Base-by-base conservation (phyloP, 2,329 filamentous ascomycete genomes). In the Apiospora hydei region DNA sequence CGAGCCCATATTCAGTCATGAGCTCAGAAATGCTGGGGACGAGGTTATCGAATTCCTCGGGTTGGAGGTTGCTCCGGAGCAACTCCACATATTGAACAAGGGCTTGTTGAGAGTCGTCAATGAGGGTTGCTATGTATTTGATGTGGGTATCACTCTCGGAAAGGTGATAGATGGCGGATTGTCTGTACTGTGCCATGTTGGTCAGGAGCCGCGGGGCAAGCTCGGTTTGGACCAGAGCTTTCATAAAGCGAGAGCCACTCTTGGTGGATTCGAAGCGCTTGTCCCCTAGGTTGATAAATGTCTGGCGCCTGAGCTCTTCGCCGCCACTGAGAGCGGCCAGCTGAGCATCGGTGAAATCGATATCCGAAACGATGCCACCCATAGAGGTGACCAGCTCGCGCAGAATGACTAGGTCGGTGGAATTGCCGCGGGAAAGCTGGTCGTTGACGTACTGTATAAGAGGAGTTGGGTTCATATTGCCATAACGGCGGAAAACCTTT, bases 331-430 rank as follows among this genome's bases (percentile, higher is more conserved):
- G 95, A 18, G 94, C 95, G 74, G 94, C 86, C 41, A 98, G 89
- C 82, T 98, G 95, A 24, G 91, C 86, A 76, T 99, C 96, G 43
- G 94, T 98, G 78, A 98, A 96, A 78, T 95, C 94, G 70, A 92
- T 89, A 73, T 96, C 92, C 4, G 95, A 91, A 16, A 96, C 92
- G 73, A 99, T 95, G 66, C 97, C 97, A 24, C 94, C 94, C 96
- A 99, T 98, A 2, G 93, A 94, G 47, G 91, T 91, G 69, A 98
- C 93, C 73, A 99, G 89, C 78, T 98, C 94, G 79, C 96, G 93
- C 57, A 99, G 85, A 73, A 99, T 94, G 74, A 98, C 94, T 46
- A 99, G 87, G 80, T 98, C 95, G 13, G 94, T 97, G 0, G 95
- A 93, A 76, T 97, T 97, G 74, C 95, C 93, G 69, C 88, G 88